Conservation (phyloP, 441 rosid genomes). For the Sinapis alba region DNA sequence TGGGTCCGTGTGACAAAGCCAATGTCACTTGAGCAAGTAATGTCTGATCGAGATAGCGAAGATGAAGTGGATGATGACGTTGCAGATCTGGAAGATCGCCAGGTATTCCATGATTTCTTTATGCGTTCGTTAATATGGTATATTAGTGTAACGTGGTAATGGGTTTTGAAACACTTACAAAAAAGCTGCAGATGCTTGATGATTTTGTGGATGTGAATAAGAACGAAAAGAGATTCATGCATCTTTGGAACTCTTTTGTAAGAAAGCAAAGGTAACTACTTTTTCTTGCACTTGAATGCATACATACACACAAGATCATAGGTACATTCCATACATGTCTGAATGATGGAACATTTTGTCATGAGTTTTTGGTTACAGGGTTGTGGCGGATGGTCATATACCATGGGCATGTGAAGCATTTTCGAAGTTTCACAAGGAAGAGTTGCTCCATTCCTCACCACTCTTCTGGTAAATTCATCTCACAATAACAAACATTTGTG, state of each 20-base stretch:
- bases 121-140: neutral
- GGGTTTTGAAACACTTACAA: neutral
- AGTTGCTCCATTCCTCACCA: conserved; percentile 62
- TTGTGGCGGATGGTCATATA: conserved; percentile 91
- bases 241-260: conserved; percentile 94
- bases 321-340: neutral
- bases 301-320: neutral
- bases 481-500: neutral
- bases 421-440: conserved; percentile 66
- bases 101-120: conserved; percentile 53
- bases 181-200: conserved; percentile 85
- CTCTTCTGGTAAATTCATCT: conserved; percentile 56
- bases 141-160: conserved; percentile 17
- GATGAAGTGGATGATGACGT: conserved; percentile 93
- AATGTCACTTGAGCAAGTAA: conserved; percentile 83
- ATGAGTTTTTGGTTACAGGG: neutral
- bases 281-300: conserved; percentile 3
- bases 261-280: conserved; percentile 82
- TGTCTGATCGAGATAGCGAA: conserved; percentile 87
- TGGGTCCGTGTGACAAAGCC: conserved; percentile 49
- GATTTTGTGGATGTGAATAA: conserved; percentile 94
- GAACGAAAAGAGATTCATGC: conserved; percentile 94
- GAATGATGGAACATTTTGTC: neutral
- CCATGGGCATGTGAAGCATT: conserved; percentile 98
- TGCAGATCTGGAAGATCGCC: conserved; percentile 88